Conservation (phyloP, 2,329 filamentous ascomycete genomes). For the Talaromyces sp. region DNA sequence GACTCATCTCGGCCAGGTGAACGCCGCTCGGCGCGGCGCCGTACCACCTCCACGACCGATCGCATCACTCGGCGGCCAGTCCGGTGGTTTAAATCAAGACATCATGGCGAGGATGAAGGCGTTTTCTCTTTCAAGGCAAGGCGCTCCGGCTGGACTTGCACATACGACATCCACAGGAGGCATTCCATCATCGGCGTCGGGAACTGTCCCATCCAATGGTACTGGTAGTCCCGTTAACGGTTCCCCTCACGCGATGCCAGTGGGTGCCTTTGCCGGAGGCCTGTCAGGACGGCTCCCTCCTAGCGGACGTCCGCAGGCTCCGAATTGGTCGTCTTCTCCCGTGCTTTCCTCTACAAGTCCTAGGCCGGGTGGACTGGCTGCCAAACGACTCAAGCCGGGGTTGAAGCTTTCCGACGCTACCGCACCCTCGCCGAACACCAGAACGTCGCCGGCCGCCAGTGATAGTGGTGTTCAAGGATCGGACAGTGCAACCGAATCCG, state of each 20-base stretch:
- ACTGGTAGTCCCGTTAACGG: slow-evolving; percentile 7
- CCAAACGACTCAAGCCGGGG: slow-evolving; percentile 47
- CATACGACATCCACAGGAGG: slow-evolving; percentile 35
- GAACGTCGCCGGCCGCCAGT: slow-evolving; percentile 29
- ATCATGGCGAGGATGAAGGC: slow-evolving; percentile 67
- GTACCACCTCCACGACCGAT: slow-evolving; percentile 26
- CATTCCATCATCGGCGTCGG: slow-evolving; percentile 25
- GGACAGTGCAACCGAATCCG: slow-evolving; percentile 35
- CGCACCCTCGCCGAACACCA: slow-evolving; percentile 47
- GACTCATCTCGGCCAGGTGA: slow-evolving; percentile 75
- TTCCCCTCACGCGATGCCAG: slow-evolving; percentile 20
- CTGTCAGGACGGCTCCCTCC: slow-evolving; percentile 30
- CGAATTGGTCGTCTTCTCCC: slow-evolving; percentile 35
- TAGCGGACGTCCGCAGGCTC: slow-evolving; percentile 28
- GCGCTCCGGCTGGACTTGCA: slow-evolving; percentile 45
- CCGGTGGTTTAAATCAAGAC: slow-evolving; percentile 57
- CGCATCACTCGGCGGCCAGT: slow-evolving; percentile 37
- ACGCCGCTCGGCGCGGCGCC: slow-evolving; percentile 56
- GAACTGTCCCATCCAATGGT: slow-evolving; percentile 17
- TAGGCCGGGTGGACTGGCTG: slow-evolving; percentile 45
- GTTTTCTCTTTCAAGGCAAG: slow-evolving; percentile 63
- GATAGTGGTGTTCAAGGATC: slow-evolving; percentile 17
- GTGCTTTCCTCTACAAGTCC: slow-evolving; percentile 36
- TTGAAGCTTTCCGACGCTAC: slow-evolving; percentile 50
- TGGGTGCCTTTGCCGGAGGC: slow-evolving; percentile 30